These are phyloP conservation scores for Passalora sequoiae DNA, from an alignment of 2,329 filamentous ascomycete genomes.

Conservation along the genomic window DNA sequence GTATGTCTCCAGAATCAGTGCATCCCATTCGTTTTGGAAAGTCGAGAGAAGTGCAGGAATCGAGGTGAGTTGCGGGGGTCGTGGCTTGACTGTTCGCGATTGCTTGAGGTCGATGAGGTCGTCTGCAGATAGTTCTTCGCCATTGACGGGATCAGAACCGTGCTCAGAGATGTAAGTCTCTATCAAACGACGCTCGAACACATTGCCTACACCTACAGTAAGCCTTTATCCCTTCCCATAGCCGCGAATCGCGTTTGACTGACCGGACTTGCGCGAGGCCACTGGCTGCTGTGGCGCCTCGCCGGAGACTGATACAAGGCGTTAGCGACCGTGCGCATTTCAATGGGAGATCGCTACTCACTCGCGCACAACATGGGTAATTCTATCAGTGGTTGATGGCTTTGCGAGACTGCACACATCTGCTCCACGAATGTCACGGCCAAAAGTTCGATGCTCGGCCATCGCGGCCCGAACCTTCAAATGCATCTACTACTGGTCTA, in stretches of 20 bases:
- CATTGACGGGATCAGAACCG: conserved; percentile 84
- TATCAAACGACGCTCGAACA: conserved; percentile 93
- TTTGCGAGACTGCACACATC: too few species aligned
- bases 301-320: conserved; percentile 68
- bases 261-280: conserved; percentile 89
- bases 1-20: conserved; percentile 84
- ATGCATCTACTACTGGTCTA: too few species aligned
- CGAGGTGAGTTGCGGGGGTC: conserved; percentile 89
- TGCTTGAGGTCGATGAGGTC: conserved; percentile 87
- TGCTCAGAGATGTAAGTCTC: conserved; percentile 92
- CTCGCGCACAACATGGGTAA: conserved; percentile 37
- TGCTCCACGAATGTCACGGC: too few species aligned
- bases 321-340: neutral
- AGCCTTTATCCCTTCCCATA: conserved; percentile 17
- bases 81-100: conserved; percentile 74
- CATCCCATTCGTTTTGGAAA: conserved; percentile 98
- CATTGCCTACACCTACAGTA: conserved; percentile 57
- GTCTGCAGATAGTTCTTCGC: conserved; percentile 74
- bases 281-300: conserved; percentile 93
- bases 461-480: too few species aligned
- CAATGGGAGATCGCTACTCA: conserved; percentile 20
- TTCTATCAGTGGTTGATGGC: neutral
- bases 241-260: conserved; percentile 36
- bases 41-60: conserved; percentile 89
- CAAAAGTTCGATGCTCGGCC: too few species aligned